phyloP scores from a whole-genome alignment of 495 filamentous ascomycete species.

The Daldinia grandis region DNA sequence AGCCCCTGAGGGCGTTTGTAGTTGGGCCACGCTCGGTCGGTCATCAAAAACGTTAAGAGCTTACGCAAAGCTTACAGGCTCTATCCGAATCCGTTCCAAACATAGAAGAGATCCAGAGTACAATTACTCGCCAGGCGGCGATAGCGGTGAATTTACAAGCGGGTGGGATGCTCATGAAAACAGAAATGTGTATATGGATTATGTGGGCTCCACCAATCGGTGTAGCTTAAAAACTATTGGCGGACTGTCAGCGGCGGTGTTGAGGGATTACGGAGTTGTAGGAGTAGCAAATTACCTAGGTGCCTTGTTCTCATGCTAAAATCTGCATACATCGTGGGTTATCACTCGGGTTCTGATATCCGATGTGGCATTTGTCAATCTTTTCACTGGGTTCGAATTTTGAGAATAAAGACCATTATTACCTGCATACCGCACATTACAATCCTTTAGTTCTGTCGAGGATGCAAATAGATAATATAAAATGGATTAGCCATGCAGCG shows the following conservation, averaged over 20 bases:
- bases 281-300: background rate
- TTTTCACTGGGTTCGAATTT: background rate
- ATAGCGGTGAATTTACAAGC: background rate
- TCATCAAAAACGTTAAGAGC: conserved; percentile 5
- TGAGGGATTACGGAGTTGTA: background rate
- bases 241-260: background rate
- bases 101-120: conserved; percentile 3
- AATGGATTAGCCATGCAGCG: background rate
- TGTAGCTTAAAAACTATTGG: background rate
- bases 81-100: conserved; percentile 1
- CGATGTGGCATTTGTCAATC: background rate
- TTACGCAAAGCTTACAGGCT: background rate
- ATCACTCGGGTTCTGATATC: background rate
- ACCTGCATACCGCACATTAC: background rate
- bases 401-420: background rate
- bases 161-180: background rate
- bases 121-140: background rate
- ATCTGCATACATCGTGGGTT: background rate
- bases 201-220: background rate
- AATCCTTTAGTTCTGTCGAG: background rate
- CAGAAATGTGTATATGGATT: background rate
- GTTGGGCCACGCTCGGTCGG: conserved; percentile 1
- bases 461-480: background rate
- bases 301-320: background rate
- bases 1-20: conserved; percentile 7